Base-by-base conservation (phyloP, 306 rosid species). In the Abrus pulchellus region DNA sequence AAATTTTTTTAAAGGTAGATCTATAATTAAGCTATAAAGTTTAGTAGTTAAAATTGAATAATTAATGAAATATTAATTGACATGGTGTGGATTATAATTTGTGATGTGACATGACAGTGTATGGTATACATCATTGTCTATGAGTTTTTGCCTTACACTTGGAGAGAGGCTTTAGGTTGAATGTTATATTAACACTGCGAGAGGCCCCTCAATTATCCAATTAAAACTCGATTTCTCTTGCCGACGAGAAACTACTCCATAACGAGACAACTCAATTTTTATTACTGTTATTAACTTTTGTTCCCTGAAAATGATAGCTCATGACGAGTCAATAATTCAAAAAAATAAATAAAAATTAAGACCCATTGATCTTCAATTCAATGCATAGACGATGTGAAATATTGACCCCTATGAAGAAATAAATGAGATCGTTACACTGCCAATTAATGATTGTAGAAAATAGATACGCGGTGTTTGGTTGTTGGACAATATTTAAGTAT, bases 251-350 rank as follows among this genome's bases (percentile, higher is more conserved):
- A 69, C 40, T 69, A 9, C 78, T 20, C 6, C 71, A 53, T 47
- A 32, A 45, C 69, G 3, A 0, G 14, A 57, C 62, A 59, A 12
- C 55, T 30, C 32, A 14, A 29, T 10, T 43, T 41, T 41, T 29
- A 48, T 49, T 7, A 75, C 9, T 36, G n/a, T 28, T 33, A 36
- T 32, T 3, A 80, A 47, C 34, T 44, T 67, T 43, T 65, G 44
- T 62, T 5, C 38, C 57, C 1, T 72, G 83, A 83, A 76, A 78
- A 83, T 71, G 70, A 54, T 72, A 1, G 72, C 65, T 55, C 3
- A 28, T 14, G 48, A 38, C 5, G 13, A 54, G 28, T 27, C 70
- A 59, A 79, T 70, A 34, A 60, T 70, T 70, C 14, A 70, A 8
- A 30, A 48, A 6, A 38, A 40, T 4, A 1, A 36, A 7, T 5